Evolutionary conservation across 495 filamentous ascomycete genomes (phyloP).

Genomic region (Baudoinia panamericana): DNA sequence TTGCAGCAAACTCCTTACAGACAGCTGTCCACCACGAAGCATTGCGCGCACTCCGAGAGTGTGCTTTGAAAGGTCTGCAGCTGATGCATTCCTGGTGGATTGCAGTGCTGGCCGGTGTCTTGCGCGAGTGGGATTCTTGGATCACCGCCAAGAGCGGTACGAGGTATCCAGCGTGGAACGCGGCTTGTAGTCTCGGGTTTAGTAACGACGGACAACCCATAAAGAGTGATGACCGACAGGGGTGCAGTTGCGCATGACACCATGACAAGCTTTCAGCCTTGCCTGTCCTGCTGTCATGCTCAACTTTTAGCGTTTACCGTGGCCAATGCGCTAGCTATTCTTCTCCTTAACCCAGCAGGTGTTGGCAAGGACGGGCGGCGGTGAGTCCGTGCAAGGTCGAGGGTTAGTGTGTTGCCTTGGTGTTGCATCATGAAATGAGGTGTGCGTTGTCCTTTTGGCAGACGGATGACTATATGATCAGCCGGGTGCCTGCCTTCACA

Average conservation of each 20-base stretch:
- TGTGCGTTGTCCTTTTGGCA: background rate
- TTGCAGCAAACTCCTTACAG: too few relatives aligned
- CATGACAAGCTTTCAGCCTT: constrained; percentile 1
- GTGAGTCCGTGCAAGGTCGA: background rate
- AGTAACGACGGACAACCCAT: too few relatives aligned
- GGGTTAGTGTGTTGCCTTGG: constrained; percentile 12
- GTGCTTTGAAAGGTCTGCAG: background rate
- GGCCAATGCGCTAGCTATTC: background rate
- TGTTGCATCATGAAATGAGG: constrained; percentile 12
- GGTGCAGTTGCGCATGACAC: background rate
- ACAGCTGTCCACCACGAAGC: background rate
- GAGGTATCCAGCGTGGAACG: constrained; percentile 1
- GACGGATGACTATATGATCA: constrained; percentile 5
- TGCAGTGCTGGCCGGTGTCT: background rate
- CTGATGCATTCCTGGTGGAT: background rate
- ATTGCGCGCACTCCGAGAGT: background rate
- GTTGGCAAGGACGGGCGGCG: background rate
- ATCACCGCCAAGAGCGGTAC: background rate
- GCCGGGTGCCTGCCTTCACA: constrained; percentile 3
- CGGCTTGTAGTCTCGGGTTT: constrained; percentile 1
- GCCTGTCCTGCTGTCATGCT: background rate
- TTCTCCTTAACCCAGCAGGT: background rate
- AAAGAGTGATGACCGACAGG: background rate
- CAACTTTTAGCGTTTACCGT: background rate
- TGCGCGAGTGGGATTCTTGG: background rate